Base-by-base conservation (phyloP, 2,329 filamentous ascomycete species). In the Xylaria sp. region DNA sequence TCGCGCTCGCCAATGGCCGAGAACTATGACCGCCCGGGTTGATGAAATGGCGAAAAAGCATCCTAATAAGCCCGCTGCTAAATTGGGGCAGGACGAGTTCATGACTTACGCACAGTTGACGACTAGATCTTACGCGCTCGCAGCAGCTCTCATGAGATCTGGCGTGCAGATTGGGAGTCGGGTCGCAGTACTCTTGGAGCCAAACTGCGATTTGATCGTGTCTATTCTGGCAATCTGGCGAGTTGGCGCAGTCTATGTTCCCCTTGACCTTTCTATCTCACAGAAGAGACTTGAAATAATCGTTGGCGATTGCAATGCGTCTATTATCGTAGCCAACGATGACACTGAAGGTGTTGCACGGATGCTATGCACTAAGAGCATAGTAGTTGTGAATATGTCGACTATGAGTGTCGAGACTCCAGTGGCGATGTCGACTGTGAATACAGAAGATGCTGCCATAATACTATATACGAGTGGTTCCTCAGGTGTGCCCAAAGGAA, bases 401-500 rank as follows among this genome's bases (percentile, higher is more conserved):
- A 46, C n/a, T 4, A 6, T 15, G 6, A 21, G 21, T 25, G 25
- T 4, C 11, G 21, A 15, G 12, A n/a, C 28, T 28, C 23, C 21
- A 7, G 28, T 46, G 4, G 2, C 9, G 9, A 23, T 35, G 4
- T 14, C 9, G 0, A 2, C 42, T 11, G n/a, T n/a, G n/a, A n/a
- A n/a, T n/a, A n/a, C n/a, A n/a, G 23, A 52, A 2, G 17, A 25
- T 5, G 57, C 23, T 23, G 21, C 63, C 2, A 43, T 38, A 1
- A 56, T 77, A 7, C 51, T 76, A 0, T 78, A 70, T 59, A 60
- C 62, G 14, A 57, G 67, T 57, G 49, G 68, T 28, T 52, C 61
- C 7, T 57, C 72, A 43, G 56, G 69, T 43, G 68, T 15, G 0
- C 78, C 78, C 4, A 80, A 80, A 64, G 78, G 78, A 3, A 71